Evolutionary conservation across 2,329 filamentous ascomycete species (phyloP).

Genomic region (Ophiosphaerella korrae): DNA sequence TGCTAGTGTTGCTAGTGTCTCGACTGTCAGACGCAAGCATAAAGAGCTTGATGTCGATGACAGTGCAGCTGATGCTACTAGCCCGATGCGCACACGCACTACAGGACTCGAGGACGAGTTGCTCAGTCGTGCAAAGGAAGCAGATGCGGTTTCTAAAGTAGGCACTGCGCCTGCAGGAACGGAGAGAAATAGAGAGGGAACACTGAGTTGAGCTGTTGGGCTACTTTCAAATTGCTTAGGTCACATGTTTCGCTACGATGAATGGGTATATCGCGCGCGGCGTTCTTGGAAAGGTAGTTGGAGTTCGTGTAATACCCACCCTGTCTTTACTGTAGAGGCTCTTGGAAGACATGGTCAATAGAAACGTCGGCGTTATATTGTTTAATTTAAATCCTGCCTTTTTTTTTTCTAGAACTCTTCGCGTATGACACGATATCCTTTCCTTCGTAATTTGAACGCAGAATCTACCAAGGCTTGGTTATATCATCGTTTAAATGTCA

Average conservation of each 20-base stretch:
- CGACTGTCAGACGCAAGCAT: conserved; percentile 29
- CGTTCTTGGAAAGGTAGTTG: too few species aligned
- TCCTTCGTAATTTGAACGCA: too few species aligned
- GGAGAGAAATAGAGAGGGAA: conserved; percentile 35
- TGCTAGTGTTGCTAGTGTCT: conserved; percentile 29
- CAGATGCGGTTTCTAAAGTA: conserved; percentile 22
- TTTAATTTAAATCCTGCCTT: too few species aligned
- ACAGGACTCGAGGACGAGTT: conserved; percentile 36
- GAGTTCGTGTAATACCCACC: too few species aligned
- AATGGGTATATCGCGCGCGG: too few species aligned
- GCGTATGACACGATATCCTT: too few species aligned
- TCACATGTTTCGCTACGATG: not conserved
- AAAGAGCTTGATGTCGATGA: conserved; percentile 50
- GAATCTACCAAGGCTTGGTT: too few species aligned
- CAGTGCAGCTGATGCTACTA: conserved; percentile 48
- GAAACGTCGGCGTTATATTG: too few species aligned
- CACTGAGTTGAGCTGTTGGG: conserved; percentile 22
- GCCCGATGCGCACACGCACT: conserved; percentile 37
- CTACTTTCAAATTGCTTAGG: not conserved
- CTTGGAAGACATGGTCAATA: too few species aligned
- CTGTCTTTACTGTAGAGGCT: not conserved
- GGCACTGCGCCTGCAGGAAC: conserved; percentile 37
- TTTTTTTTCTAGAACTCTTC: too few species aligned
- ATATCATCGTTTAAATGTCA: too few species aligned
- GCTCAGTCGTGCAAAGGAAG: conserved; percentile 22